phyloP scores from a whole-genome alignment of 1,284 basidiomycete genomes.

The Cutaneotrichosporon mucoides region DNA sequence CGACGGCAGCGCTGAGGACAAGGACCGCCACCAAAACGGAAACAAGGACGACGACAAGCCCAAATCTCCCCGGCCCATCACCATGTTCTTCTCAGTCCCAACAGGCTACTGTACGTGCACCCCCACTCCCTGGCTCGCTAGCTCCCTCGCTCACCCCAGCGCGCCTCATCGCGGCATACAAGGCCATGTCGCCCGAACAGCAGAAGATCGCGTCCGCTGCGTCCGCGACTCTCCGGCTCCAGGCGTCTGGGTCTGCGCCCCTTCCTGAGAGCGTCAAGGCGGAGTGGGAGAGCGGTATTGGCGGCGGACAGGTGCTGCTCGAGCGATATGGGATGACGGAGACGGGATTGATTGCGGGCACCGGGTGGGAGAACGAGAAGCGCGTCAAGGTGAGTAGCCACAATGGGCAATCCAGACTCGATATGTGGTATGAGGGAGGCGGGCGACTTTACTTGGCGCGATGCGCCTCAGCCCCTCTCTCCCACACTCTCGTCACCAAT shows the following conservation, averaged over 20 bases:
- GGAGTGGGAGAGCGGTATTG: constrained; percentile 36
- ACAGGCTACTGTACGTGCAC: constrained; percentile 30
- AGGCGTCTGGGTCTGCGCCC: constrained; percentile 44
- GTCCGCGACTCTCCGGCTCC: constrained; percentile 34
- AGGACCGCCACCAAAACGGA: too few relatives aligned
- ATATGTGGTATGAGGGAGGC: too few relatives aligned
- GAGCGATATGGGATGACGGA: constrained; percentile 49
- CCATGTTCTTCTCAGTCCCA: constrained; percentile 38
- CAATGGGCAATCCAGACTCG: too few relatives aligned
- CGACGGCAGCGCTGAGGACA: constrained; percentile 1
- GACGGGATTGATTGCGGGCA: constrained; percentile 43
- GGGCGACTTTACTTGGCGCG: too few relatives aligned
- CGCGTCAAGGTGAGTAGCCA: constrained; percentile 29
- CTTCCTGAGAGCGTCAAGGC: constrained; percentile 40
- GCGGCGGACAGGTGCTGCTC: constrained; percentile 40
- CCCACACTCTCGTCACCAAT: not conserved
- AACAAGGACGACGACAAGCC: too few relatives aligned
- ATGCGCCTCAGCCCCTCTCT: too few relatives aligned
- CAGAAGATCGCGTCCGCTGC: constrained; percentile 28
- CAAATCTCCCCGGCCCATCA: constrained; percentile 19
- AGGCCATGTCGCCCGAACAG: constrained; percentile 17
- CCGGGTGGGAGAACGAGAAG: constrained; percentile 36
- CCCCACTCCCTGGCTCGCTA: too few relatives aligned
- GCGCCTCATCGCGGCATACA: constrained; percentile 27
- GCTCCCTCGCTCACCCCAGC: constrained; percentile 13